These are phyloP conservation scores for Picea sitchensis DNA, from an alignment of 75 land plant genomes.

Conservation along the genomic window DNA sequence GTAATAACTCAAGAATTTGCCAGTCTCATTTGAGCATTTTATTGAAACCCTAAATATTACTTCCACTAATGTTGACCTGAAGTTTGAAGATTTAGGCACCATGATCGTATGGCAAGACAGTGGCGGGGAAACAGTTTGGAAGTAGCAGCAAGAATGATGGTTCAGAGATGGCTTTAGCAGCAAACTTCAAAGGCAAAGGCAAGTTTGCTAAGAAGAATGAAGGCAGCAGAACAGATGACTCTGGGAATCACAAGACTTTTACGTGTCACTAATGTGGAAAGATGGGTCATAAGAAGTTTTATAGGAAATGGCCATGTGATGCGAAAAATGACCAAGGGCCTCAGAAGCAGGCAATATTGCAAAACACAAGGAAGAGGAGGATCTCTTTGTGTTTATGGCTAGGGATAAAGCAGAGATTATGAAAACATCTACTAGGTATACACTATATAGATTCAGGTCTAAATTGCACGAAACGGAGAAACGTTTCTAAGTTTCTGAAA, in stretches of 20 bases:
- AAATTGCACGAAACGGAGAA: no score
- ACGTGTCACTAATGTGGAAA: neutral
- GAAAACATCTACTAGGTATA: no score
- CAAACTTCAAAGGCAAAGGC: neutral
- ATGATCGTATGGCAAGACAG: neutral
- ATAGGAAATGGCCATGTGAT: no score
- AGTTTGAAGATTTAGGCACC: neutral
- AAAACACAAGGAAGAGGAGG: no score
- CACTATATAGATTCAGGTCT: no score
- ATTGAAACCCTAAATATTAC: neutral
- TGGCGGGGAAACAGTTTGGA: neutral
- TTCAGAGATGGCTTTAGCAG: neutral
- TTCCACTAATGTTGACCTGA: neutral
- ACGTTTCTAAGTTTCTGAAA: no score
- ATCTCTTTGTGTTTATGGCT: no score
- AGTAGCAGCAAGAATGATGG: neutral
- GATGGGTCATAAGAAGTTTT: neutral
- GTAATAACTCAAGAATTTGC: neutral
- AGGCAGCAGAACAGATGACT: neutral
- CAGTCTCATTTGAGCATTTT: neutral
- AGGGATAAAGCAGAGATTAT: no score
- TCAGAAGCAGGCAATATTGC: no score
- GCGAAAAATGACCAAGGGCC: no score
- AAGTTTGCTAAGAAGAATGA: neutral
- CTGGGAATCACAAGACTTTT: neutral